Evolutionary conservation across 768 basidiomycete genomes (phyloP).

Genomic region (Psilocybe cyanescens): DNA sequence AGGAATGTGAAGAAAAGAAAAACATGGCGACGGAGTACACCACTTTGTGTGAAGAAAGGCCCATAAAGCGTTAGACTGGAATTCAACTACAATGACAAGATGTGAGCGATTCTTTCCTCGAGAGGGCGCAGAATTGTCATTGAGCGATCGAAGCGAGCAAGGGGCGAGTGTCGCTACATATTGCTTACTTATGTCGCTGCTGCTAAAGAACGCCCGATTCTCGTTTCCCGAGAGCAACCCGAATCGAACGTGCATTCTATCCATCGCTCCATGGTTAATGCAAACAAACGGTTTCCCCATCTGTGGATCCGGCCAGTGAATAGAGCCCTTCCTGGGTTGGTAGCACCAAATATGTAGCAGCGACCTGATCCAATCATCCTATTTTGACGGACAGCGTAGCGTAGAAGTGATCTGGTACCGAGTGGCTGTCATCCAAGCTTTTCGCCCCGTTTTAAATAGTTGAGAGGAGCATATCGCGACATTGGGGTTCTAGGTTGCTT

Average conservation of each 20-base stretch:
- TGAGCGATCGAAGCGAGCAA: neutral
- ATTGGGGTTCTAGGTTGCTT: neutral
- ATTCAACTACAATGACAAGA: neutral
- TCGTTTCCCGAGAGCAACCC: neutral
- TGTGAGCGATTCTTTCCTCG: neutral
- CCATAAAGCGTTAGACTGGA: conserved; percentile 10
- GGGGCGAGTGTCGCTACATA: neutral
- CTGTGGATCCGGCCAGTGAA: conserved; percentile 11
- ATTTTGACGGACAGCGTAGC: conserved; percentile 6
- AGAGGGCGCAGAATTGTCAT: neutral
- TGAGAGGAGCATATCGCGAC: conserved; percentile 1
- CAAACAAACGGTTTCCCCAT: conserved; percentile 7
- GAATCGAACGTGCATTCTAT: neutral
- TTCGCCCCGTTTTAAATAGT: conserved; percentile 4
- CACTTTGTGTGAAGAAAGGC: conserved; percentile 7
- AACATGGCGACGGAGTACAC: neutral
- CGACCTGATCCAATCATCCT: conserved; percentile 12
- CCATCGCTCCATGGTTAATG: neutral
- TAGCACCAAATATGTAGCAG: conserved; percentile 1
- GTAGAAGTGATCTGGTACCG: conserved; percentile 1
- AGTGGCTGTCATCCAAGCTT: conserved; percentile 20
- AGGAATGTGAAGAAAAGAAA: neutral
- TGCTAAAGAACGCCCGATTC: neutral
- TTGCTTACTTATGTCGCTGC: neutral
- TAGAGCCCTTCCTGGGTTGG: neutral